Conservation (phyloP, 805 yeast species). For the Sungouiozyma ichnusensis region DNA sequence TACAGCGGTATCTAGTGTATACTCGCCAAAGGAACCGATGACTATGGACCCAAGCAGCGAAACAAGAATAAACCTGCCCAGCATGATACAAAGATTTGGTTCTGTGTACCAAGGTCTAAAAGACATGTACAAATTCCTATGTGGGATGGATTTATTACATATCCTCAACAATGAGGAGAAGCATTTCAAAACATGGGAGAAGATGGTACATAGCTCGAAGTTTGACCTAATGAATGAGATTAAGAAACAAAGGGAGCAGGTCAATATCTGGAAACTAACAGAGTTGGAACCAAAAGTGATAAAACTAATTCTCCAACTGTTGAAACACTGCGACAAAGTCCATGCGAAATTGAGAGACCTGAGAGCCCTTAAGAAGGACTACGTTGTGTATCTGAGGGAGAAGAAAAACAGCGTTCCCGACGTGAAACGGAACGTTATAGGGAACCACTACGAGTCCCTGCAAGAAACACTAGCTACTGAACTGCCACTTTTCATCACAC, state of each 20-base stretch:
- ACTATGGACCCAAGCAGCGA: too few relatives aligned
- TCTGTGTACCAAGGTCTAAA: slow-evolving; percentile 10
- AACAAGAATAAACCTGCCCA: slow-evolving; percentile 9
- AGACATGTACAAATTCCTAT: slow-evolving; percentile 13
- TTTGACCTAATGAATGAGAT: slow-evolving; percentile 13
- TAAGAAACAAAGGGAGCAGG: slow-evolving; percentile 18
- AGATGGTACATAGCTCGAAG: slow-evolving; percentile 18
- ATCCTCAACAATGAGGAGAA: slow-evolving; percentile 13
- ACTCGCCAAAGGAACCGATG: not conserved
- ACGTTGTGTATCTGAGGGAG: slow-evolving; percentile 19
- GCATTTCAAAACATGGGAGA: slow-evolving; percentile 22
- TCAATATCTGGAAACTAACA: slow-evolving; percentile 19
- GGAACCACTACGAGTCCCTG: slow-evolving; percentile 20
- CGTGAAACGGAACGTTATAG: slow-evolving; percentile 20
- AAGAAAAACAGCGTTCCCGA: slow-evolving; percentile 16
- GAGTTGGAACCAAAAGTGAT: slow-evolving; percentile 23
- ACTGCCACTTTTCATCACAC: slow-evolving; percentile 21
- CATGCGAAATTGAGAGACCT: slow-evolving; percentile 24
- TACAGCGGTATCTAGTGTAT: slow-evolving; percentile 2
- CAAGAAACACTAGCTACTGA: slow-evolving; percentile 24
- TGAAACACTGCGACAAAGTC: slow-evolving; percentile 19
- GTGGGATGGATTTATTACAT: slow-evolving; percentile 10
- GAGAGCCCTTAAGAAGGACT: slow-evolving; percentile 27
- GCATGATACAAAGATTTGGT: not conserved
- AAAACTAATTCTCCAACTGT: slow-evolving; percentile 18